phyloP scores from a whole-genome alignment of 2,329 filamentous ascomycete genomes.

The Fusarium sp. region DNA sequence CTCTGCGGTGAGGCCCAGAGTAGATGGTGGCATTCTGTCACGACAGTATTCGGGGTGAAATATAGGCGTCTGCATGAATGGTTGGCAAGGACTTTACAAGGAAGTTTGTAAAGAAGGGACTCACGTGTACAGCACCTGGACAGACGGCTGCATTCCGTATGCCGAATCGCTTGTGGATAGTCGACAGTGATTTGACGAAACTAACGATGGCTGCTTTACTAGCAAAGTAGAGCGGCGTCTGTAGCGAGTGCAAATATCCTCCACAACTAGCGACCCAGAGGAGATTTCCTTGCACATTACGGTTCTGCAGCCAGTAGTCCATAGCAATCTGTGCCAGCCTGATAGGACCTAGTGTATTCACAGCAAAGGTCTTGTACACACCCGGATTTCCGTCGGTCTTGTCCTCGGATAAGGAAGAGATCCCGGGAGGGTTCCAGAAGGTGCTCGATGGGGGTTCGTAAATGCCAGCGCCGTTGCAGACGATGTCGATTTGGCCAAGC shows the following conservation, averaged over 20 bases:
- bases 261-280: conserved; percentile 42
- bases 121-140: conserved; percentile 15
- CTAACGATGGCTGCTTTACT: conserved; percentile 29
- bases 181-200: conserved; percentile 12
- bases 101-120: accelerated
- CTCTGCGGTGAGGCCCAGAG: neutral
- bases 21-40: neutral
- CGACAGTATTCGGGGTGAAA: conserved; percentile 15
- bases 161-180: neutral
- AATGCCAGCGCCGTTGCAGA: conserved; percentile 71
- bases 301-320: conserved; percentile 44
- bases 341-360: conserved; percentile 43
- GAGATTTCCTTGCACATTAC: conserved; percentile 27
- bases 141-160: conserved; percentile 23
- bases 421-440: conserved; percentile 42
- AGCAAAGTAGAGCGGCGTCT: conserved; percentile 38
- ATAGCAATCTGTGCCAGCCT: conserved; percentile 44
- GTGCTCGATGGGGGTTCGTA: conserved; percentile 42
- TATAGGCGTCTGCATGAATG: neutral
- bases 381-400: conserved; percentile 21
- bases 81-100: accelerated
- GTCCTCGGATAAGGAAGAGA: conserved; percentile 31
- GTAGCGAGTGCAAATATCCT: conserved; percentile 41
- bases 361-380: conserved; percentile 36
- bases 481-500: conserved; percentile 66